Evolutionary conservation across 495 filamentous ascomycete species (phyloP).

Genomic region (Trichoderma asperelloides): DNA sequence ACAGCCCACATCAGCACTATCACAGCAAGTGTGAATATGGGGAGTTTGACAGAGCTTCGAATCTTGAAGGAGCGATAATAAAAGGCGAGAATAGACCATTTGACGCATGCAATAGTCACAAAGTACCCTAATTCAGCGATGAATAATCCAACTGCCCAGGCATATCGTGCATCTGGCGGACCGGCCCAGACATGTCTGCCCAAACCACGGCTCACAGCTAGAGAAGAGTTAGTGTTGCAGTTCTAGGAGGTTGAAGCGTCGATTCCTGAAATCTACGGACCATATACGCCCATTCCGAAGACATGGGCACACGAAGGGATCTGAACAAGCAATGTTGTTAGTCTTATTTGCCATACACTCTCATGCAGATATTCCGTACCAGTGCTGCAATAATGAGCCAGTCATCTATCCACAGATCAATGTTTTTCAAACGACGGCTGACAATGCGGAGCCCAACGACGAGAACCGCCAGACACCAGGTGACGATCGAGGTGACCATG

Average conservation of each 20-base stretch:
- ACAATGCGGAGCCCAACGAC: background rate
- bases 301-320: background rate
- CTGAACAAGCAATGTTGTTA: background rate
- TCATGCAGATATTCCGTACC: background rate
- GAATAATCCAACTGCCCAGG: background rate
- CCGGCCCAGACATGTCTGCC: background rate
- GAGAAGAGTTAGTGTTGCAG: background rate
- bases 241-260: background rate
- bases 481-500: background rate
- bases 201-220: background rate
- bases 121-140: background rate
- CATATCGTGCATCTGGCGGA: background rate
- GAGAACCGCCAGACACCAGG: background rate
- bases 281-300: background rate
- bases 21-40: background rate
- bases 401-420: background rate
- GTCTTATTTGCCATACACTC: background rate
- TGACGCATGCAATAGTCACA: background rate
- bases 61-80: background rate
- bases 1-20: background rate
- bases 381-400: constrained; percentile 1
- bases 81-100: background rate
- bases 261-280: background rate
- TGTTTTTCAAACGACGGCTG: background rate
- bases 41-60: background rate